These are phyloP conservation scores for Fusarium papillatum DNA, from an alignment of 2,329 filamentous ascomycete genomes.

Conservation along the genomic window DNA sequence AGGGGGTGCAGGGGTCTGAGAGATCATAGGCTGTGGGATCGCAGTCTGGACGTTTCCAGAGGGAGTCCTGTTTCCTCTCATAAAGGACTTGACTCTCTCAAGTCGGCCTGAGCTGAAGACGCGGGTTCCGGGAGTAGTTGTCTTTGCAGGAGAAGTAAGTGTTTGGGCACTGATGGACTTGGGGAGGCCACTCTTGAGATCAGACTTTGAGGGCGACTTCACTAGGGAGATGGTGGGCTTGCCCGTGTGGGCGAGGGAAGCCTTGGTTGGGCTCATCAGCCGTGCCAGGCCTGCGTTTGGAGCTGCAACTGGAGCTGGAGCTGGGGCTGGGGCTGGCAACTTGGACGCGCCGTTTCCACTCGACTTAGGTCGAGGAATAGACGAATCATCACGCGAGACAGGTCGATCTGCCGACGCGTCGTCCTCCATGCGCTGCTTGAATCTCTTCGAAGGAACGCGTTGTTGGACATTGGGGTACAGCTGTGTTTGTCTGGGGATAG, in stretches of 20 bases:
- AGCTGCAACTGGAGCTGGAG: conserved; percentile 46
- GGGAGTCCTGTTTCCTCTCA: conserved; percentile 57
- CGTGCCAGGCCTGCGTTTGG: conserved; percentile 65
- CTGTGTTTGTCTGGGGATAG: conserved; percentile 28
- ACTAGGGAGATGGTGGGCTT: conserved; percentile 49
- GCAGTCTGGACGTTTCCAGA: conserved; percentile 58
- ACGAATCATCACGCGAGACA: conserved; percentile 63
- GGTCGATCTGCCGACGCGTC: conserved; percentile 78
- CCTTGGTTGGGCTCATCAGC: conserved; percentile 84
- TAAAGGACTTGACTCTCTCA: conserved; percentile 70
- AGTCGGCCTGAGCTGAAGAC: conserved; percentile 65
- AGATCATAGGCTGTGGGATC: conserved; percentile 60
- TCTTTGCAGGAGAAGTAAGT: conserved; percentile 48
- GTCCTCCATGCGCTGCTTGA: conserved; percentile 76
- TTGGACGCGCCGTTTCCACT: conserved; percentile 38
- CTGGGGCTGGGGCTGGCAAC: conserved; percentile 56
- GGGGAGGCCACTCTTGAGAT: conserved; percentile 53
- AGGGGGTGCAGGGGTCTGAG: conserved; percentile 61
- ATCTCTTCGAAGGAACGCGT: conserved; percentile 73
- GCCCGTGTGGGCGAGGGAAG: conserved; percentile 65
- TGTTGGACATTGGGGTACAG: conserved; percentile 39
- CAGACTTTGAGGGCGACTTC: conserved; percentile 62
- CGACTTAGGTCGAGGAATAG: conserved; percentile 62
- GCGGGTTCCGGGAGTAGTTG: conserved; percentile 50
- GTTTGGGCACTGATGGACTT: conserved; percentile 67